Conservation (phyloP, 2,329 filamentous ascomycete species). For the Cryphonectria japonica region DNA sequence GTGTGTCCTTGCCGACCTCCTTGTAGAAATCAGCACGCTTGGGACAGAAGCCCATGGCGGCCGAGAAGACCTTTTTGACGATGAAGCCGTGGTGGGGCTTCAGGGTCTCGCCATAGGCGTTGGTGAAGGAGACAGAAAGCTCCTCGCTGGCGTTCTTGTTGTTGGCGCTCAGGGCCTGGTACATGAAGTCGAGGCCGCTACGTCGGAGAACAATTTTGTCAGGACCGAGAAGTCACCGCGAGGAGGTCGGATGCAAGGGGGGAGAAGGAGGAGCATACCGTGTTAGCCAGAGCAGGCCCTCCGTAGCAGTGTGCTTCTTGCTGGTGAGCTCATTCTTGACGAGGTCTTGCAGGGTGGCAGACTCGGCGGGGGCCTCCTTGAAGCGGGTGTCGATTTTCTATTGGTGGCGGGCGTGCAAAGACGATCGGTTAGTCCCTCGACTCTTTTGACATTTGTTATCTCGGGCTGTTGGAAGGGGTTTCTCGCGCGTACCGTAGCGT, state of each 20-base stretch:
- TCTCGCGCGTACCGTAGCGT: slow-evolving; percentile 73
- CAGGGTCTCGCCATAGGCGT: slow-evolving; percentile 82
- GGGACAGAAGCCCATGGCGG: slow-evolving; percentile 90
- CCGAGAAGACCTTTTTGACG: slow-evolving; percentile 88
- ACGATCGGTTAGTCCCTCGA: slow-evolving; percentile 1
- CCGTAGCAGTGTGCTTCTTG: slow-evolving; percentile 85
- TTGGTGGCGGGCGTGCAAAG: neutral
- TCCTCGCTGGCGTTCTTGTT: slow-evolving; percentile 70
- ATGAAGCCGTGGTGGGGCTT: slow-evolving; percentile 91
- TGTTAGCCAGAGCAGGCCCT: slow-evolving; percentile 88
- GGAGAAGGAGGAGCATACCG: slow-evolving; percentile 59
- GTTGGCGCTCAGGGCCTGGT: slow-evolving; percentile 80
- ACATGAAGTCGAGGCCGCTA: slow-evolving; percentile 93
- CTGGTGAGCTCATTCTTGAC: slow-evolving; percentile 84
- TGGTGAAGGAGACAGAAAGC: slow-evolving; percentile 83
- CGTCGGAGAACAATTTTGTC: slow-evolving; percentile 23
- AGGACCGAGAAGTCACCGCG: slow-evolving; percentile 20
- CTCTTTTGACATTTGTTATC: neutral
- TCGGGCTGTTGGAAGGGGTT: slow-evolving; percentile 11
- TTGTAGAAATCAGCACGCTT: slow-evolving; percentile 92
- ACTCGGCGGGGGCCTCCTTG: slow-evolving; percentile 75
- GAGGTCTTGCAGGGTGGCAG: slow-evolving; percentile 83
- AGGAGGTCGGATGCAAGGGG: neutral
- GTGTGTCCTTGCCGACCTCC: slow-evolving; percentile 74
- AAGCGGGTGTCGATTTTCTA: slow-evolving; percentile 90